Evolutionary conservation across 352 stramenopile species (phyloP), one percentile per base, ranked within the genome.

Genomic region (Achlya hypogyna): DNA sequence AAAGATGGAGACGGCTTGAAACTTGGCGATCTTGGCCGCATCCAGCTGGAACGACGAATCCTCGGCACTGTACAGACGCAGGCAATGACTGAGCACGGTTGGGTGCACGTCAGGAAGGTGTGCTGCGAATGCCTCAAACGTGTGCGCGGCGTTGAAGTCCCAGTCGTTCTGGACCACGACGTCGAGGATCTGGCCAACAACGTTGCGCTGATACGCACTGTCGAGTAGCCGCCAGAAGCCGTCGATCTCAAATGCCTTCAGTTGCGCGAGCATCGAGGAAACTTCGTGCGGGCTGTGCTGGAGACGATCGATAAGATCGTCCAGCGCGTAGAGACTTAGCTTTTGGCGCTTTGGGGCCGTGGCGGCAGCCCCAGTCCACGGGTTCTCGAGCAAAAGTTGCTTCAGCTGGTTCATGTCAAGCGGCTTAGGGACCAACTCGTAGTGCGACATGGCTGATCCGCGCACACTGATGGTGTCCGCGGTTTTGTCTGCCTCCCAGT

Each of bases 101-200:
- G 87, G 70, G 0, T 79, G 60, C 20, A 80, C 78, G 10, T 84
- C 69, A 20, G 25, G 16, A 0, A 74, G 29, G 5, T 58, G 62
- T 22, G 42, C 29, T 22, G 79, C 34, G 16, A 94, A 74, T 22
- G 78, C 63, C 5, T 76, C 58, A 1, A 93, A 22, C 8, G 71
- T 49, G 0, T 91, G 63, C 3, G 78, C 79, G 12, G 77, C 12
- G 3, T 45, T 47, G 23, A 79, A 78, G 16, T 89, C 74, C 74
- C 75, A 86, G 47, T 94, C 83, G 20, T 88, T 76, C 65, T 94
- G 76, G 12, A 92, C 75, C 22, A 91, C 72, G 0, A 72, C 60
- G 66, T 92, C 78, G n/a, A 94, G 69, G 62, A 94, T 82, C 20
- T 91, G 78, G 5, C 75, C 72, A 45, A 94, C 88, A 23, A 94